Conservation (phyloP, 306 rosid species). For the Ziziphus jujuba region DNA sequence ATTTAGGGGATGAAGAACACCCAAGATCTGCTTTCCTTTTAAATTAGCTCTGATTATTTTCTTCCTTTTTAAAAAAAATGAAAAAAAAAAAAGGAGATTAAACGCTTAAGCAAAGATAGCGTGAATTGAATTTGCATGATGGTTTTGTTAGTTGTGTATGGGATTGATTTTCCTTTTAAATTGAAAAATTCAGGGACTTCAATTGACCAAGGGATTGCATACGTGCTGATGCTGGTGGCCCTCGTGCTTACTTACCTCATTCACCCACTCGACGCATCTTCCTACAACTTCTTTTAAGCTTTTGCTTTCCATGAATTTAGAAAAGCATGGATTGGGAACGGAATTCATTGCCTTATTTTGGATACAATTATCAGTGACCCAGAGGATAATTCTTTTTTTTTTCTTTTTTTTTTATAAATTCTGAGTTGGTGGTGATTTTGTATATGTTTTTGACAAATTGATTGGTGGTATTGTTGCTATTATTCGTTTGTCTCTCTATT, state of each 20-base stretch:
- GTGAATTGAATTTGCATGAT: neutral
- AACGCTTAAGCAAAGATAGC: neutral
- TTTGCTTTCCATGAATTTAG: neutral
- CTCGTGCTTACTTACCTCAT: slow-evolving; percentile 77
- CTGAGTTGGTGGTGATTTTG: too few species aligned
- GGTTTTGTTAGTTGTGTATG: neutral
- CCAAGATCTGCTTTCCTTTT: too few species aligned
- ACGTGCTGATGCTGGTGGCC: slow-evolving; percentile 73
- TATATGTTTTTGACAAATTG: too few species aligned
- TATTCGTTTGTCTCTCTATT: too few species aligned
- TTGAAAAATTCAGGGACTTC: slow-evolving; percentile 47
- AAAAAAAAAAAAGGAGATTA: too few species aligned
- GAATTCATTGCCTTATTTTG: neutral
- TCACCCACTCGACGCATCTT: slow-evolving; percentile 67
- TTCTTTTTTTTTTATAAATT: neutral
- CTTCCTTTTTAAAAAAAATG: too few species aligned
- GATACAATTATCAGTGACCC: neutral
- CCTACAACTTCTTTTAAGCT: slow-evolving; percentile 36
- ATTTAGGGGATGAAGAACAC: too few species aligned
- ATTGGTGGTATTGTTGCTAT: too few species aligned
- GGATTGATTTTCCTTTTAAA: neutral
- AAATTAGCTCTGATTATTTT: neutral
- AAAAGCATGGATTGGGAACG: neutral
- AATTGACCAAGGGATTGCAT: slow-evolving; percentile 87
- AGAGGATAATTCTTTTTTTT: neutral